Evolutionary conservation across 495 filamentous ascomycete genomes (phyloP).

Genomic region (Xylaria intraflava): DNA sequence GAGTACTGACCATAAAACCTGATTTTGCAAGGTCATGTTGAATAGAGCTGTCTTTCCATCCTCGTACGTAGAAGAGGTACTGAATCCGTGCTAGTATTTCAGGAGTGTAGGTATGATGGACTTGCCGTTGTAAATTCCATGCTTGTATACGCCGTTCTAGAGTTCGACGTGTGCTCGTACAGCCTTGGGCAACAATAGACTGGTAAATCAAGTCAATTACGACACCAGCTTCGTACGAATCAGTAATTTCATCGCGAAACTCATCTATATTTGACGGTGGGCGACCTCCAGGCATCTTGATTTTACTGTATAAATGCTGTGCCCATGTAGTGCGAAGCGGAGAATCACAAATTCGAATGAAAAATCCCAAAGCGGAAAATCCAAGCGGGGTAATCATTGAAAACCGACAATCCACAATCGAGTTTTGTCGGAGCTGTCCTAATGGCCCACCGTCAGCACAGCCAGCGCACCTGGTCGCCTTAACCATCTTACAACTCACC

Average conservation of each 20-base stretch:
- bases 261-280: not conserved
- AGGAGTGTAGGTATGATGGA: not conserved
- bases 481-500: no score
- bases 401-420: no score
- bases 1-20: not conserved
- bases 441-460: no score
- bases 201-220: not conserved
- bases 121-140: not conserved
- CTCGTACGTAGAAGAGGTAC: not conserved
- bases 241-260: not conserved
- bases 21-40: not conserved
- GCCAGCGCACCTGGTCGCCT: no score
- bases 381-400: no score
- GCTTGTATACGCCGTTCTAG: not conserved
- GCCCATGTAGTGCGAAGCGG: no score
- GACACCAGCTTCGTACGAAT: not conserved
- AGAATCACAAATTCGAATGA: no score
- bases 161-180: not conserved
- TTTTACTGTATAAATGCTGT: no score
- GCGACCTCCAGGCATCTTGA: not conserved
- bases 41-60: not conserved
- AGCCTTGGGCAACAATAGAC: not conserved
- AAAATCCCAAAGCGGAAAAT: no score
- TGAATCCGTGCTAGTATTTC: not conserved
- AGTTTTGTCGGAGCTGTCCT: no score